These are phyloP conservation scores for Meripilus lineatus DNA, from an alignment of 1,284 basidiomycete genomes.

Conservation along the genomic window DNA sequence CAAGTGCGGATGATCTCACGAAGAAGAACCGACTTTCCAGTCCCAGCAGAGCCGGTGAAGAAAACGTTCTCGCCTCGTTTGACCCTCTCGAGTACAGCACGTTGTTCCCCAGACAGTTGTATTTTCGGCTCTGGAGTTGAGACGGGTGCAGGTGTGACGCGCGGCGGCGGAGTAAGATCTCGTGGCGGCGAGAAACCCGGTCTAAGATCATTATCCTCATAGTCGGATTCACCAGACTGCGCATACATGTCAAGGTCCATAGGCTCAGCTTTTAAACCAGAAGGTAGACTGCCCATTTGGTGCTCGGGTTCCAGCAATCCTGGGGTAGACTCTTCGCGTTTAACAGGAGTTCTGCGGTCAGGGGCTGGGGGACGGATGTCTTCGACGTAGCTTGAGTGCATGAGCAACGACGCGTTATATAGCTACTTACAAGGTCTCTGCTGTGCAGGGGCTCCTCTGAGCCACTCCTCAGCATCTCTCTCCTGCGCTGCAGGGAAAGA, in stretches of 20 bases:
- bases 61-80: constrained; percentile 63
- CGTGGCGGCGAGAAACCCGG: neutral
- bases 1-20: constrained; percentile 74
- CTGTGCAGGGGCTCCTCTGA: constrained; percentile 14
- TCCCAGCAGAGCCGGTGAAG: constrained; percentile 76
- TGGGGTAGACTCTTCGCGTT: no score
- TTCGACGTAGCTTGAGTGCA: no score
- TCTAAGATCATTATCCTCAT: no score
- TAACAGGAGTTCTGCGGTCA: no score
- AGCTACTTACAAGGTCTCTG: neutral
- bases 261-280: no score
- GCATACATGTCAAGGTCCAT: no score
- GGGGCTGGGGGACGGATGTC: no score
- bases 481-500: constrained; percentile 35
- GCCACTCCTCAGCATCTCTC: constrained; percentile 43
- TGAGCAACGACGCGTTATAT: no score
- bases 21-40: constrained; percentile 93
- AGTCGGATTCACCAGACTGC: no score
- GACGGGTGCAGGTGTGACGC: constrained; percentile 1
- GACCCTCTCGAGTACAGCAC: constrained; percentile 50
- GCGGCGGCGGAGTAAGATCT: neutral
- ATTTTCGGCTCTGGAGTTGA: neutral
- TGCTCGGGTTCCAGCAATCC: no score
- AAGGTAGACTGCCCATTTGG: no score
- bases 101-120: constrained; percentile 48